Conservation (phyloP, 495 filamentous ascomycete species). For the Podospora australis region DNA sequence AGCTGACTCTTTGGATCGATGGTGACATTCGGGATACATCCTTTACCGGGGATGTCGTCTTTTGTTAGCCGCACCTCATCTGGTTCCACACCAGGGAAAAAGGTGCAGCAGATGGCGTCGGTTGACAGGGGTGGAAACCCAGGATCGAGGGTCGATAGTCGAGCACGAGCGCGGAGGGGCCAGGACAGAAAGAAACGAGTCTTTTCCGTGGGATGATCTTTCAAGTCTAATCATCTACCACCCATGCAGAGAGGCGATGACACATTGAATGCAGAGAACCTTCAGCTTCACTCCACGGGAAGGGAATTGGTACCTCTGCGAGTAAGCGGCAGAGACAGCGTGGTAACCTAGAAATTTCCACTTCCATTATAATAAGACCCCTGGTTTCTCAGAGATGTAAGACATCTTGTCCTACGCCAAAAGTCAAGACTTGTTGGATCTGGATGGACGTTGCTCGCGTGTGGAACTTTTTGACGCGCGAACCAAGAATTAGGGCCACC, state of each 20-base stretch:
- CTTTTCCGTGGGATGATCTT: conserved; percentile 4
- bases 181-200: background rate
- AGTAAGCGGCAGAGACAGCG: conserved; percentile 16
- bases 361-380: too few relatives aligned
- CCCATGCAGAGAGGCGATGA: conserved; percentile 18
- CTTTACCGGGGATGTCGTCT: background rate
- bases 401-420: too few relatives aligned
- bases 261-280: conserved; percentile 17
- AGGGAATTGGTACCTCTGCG: background rate
- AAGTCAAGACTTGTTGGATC: too few relatives aligned
- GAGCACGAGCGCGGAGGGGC: conserved; percentile 8
- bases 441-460: too few relatives aligned
- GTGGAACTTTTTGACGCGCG: too few relatives aligned
- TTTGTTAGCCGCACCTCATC: background rate
- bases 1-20: background rate
- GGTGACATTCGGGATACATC: background rate
- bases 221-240: conserved; percentile 2
- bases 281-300: conserved; percentile 2
- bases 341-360: too few relatives aligned
- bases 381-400: too few relatives aligned
- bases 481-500: too few relatives aligned
- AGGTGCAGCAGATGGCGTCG: background rate
- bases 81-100: background rate
- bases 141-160: conserved; percentile 4
- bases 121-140: conserved; percentile 3